Evolutionary conservation across 2,329 filamentous ascomycete genomes (phyloP), one percentile per base, ranked within the genome.

Genomic region (Ceratocystiopsis brevicomis): DNA sequence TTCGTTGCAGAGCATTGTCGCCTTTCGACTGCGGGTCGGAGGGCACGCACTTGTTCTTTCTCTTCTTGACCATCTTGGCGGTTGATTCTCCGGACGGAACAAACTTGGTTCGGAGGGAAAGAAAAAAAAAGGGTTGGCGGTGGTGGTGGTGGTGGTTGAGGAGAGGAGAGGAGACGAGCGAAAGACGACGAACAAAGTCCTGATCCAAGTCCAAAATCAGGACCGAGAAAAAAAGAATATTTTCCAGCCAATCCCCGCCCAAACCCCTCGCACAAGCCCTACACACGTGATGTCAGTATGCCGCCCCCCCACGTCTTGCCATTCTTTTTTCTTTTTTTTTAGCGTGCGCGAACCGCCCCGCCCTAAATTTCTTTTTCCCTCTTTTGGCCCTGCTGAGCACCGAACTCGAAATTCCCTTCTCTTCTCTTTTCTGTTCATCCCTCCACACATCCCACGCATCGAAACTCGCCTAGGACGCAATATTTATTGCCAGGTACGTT

Each of bases 1-100:
- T 21, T 21, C 19, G 19, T 6, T 21, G 19, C 6, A 4, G 19
- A n/a, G n/a, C n/a, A n/a, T n/a, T n/a, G n/a, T n/a, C n/a, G n/a
- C n/a, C n/a, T n/a, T n/a, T n/a, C n/a, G n/a, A n/a, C n/a, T n/a
- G n/a, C n/a, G n/a, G n/a, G n/a, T n/a, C n/a, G n/a, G n/a, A n/a
- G n/a, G n/a, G 47, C 44, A 50, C 67, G 57, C 66, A 73, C 70
- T 78, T 78, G 65, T 64, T 54, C 54, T 55, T 55, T 54, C 54
- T 55, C 53, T 56, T 53, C 51, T 53, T 53, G 36, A 51, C 50
- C 52, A 53, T 53, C 45, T 51, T 51, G 45, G 47, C 50, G 47
- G 42, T 46, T 48, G 38, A 41, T 18, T 42, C 11, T 18, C 44
- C 42, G 19, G 38, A 25, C 18, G 16, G 32, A 40, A 37, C 18